Conservation (phyloP, 2,329 filamentous ascomycete genomes). For the Phoma herbarum region DNA sequence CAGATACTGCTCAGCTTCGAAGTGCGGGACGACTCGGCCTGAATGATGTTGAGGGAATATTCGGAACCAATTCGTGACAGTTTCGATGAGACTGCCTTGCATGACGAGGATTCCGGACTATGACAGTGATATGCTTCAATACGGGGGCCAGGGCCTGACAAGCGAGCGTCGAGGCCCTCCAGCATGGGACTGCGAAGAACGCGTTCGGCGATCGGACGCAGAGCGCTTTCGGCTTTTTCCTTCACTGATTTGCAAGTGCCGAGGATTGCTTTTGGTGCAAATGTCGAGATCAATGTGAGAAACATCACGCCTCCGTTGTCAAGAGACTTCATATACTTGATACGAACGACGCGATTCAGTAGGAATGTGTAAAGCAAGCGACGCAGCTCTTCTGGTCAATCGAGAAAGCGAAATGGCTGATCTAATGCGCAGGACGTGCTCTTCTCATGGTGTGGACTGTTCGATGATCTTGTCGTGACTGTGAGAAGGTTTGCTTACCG, state of each 20-base stretch:
- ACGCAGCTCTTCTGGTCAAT: not conserved
- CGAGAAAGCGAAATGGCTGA: not conserved
- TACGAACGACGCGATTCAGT: not conserved
- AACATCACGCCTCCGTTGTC: not conserved
- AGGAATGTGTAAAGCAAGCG: not conserved
- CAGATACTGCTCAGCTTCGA: not conserved
- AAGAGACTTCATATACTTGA: not conserved
- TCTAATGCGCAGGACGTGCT: not conserved
- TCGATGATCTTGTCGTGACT: not conserved
- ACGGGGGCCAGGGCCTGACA: not conserved
- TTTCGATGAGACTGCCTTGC: not conserved
- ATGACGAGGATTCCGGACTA: not conserved
- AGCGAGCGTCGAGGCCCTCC: not conserved
- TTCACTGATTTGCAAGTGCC: not conserved
- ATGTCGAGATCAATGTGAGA: not conserved
- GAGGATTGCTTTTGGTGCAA: not conserved
- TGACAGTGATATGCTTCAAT: not conserved
- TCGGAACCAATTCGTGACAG: not conserved
- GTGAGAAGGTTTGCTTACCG: not conserved
- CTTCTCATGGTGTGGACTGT: not conserved
- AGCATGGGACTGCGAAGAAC: not conserved
- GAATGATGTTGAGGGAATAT: not conserved
- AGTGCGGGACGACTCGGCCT: not conserved
- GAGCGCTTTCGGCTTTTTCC: not conserved
- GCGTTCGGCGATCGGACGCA: not conserved